Evolutionary conservation across 179 eudicot species (phyloP).

Genomic region (Gypsophila paniculata): DNA sequence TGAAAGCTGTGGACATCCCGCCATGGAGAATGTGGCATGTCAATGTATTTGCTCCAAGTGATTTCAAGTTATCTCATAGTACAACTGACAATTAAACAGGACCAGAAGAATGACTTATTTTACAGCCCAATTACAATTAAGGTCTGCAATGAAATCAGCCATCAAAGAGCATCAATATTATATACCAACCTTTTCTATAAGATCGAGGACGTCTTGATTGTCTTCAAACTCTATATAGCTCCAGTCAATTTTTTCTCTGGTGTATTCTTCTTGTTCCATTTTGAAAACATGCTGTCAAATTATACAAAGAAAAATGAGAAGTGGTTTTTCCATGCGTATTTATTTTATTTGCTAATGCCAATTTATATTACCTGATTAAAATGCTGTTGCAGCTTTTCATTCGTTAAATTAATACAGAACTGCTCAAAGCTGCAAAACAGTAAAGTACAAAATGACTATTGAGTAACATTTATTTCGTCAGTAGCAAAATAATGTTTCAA

Average conservation of each 20-base stretch:
- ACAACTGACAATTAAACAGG: not conserved
- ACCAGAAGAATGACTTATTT: not conserved
- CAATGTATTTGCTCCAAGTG: not conserved
- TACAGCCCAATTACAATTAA: not conserved
- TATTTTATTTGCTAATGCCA: not conserved
- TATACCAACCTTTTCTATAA: slow-evolving; percentile 73
- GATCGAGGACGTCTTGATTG: slow-evolving; percentile 93
- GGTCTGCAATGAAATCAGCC: not conserved
- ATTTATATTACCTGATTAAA: slow-evolving; percentile 71
- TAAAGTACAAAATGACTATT: not conserved
- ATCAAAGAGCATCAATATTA: slow-evolving; percentile 5
- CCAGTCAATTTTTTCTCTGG: slow-evolving; percentile 90
- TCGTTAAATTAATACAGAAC: slow-evolving; percentile 86
- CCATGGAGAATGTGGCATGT: slow-evolving; percentile 5
- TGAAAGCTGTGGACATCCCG: not conserved
- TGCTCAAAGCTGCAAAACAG: slow-evolving; percentile 83
- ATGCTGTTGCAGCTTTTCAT: slow-evolving; percentile 96
- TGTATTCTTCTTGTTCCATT: slow-evolving; percentile 98
- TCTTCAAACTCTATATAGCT: slow-evolving; percentile 89
- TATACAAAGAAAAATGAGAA: not conserved
- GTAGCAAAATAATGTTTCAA: not conserved
- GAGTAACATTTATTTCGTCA: no score
- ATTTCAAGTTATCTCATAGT: not conserved
- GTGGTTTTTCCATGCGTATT: not conserved
- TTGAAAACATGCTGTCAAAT: slow-evolving; percentile 87